phyloP scores from a whole-genome alignment of 148 eudicot genomes.

The Hydrangea macrophylla region DNA sequence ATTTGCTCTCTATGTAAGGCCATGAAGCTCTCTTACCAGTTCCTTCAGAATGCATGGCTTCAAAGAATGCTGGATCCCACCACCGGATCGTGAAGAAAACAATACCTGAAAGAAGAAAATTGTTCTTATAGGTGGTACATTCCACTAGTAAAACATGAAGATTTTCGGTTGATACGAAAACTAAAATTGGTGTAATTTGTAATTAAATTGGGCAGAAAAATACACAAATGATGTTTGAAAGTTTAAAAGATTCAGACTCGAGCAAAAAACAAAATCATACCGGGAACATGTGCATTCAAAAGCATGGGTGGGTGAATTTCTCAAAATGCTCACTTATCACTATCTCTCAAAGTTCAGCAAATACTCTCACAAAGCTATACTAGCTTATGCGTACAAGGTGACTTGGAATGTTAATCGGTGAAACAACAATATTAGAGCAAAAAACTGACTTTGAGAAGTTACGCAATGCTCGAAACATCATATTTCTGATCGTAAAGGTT shows the following conservation, averaged over 20 bases:
- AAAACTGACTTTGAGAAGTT: too few relatives aligned
- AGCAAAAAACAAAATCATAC: neutral
- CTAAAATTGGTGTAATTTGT: too few relatives aligned
- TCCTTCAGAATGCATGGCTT: conserved; percentile 91
- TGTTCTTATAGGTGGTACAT: conserved; percentile 5
- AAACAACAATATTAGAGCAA: too few relatives aligned
- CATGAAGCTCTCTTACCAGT: conserved; percentile 66
- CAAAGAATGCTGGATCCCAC: conserved; percentile 88
- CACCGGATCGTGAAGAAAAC: conserved; percentile 95
- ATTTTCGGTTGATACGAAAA: too few relatives aligned
- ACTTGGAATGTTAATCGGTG: too few relatives aligned
- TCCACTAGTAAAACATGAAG: too few relatives aligned
- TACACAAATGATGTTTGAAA: too few relatives aligned
- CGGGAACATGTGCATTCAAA: neutral
- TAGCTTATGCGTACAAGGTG: too few relatives aligned
- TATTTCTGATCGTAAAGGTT: too few relatives aligned
- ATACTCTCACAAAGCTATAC: too few relatives aligned
- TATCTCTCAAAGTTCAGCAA: neutral
- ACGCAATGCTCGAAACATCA: too few relatives aligned
- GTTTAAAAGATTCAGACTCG: neutral
- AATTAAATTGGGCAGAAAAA: too few relatives aligned
- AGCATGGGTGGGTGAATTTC: neutral
- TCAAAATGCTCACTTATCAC: neutral
- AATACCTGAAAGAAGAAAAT: conserved; percentile 51
- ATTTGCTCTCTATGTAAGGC: conserved; percentile 74